Evolutionary conservation across 2,329 filamentous ascomycete genomes (phyloP), one percentile per base, ranked within the genome.

Genomic region (Ceratocystis papillata): DNA sequence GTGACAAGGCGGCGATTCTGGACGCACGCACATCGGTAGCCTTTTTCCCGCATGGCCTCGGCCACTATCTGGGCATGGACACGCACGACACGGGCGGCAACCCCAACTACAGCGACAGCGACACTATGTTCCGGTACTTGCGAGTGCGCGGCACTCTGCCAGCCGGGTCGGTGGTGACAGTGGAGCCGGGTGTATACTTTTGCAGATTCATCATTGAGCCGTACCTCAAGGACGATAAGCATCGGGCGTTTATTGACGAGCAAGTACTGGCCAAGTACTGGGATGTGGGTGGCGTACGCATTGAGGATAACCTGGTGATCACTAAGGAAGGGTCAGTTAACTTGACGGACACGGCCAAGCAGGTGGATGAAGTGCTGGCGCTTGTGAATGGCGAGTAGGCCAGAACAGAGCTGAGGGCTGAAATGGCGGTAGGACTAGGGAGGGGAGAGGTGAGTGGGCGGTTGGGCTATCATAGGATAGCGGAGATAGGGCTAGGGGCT

Each of bases 141-240:
- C 81, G 94, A 57, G 86, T 96, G 48, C 80, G 94, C 64, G 87
- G 89, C 12, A 81, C 77, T 25, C 75, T 96, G 61, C 90, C 90
- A 0, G 87, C 85, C 0, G 87, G 88, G 6, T 87, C 87, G 62
- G 90, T 99, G 28, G 86, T 99, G 64, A 99, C 94, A 0, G 93
- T 97, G 48, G 94, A 99, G 78, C 94, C 94, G 12, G 94, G 94
- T 61, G 84, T 89, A 69, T 96, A 96, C 77, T 96, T 96, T 75
- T 96, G 90, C 76, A 83, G 84, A 22, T 96, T 92, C 73, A 95
- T 95, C 69, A 89, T 96, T 68, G 83, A 87, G 57, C 89, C 90
- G 0, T 94, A 88, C 73, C 79, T 96, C 12, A 80, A 85, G 61
- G 85, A 91, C 69, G 84, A 87, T 0, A 81, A 83, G 61, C 85